Percentiles rank a stretch among this genome's conserved stretches.
phyloP scores from a whole-genome alignment of 2,329 filamentous ascomycete species.

The Diplodia sapinea region DNA sequence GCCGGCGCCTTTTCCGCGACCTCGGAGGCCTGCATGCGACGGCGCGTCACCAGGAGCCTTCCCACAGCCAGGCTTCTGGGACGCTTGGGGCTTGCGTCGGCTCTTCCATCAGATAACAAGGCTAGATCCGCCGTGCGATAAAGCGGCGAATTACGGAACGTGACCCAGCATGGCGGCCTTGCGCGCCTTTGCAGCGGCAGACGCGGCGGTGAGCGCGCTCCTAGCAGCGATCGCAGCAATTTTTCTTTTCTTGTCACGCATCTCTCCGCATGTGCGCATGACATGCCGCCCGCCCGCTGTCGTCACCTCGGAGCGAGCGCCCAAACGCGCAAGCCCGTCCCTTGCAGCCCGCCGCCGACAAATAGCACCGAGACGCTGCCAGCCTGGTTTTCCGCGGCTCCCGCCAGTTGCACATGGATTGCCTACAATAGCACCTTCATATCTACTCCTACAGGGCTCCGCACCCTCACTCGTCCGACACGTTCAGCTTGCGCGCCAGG shows the following conservation, averaged over 20 bases:
- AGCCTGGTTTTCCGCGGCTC: slow-evolving; percentile 6
- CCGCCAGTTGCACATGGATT: slow-evolving; percentile 12
- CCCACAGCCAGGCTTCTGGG: slow-evolving; percentile 24
- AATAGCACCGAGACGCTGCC: neutral
- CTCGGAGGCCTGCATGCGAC: slow-evolving; percentile 24
- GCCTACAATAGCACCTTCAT: neutral
- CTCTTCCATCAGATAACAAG: slow-evolving; percentile 27
- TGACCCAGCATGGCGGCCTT: slow-evolving; percentile 17
- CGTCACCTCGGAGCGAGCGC: slow-evolving; percentile 21
- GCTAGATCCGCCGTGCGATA: slow-evolving; percentile 30
- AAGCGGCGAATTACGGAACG: slow-evolving; percentile 24
- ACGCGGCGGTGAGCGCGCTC: slow-evolving; percentile 19
- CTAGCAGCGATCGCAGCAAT: slow-evolving; percentile 11
- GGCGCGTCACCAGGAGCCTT: slow-evolving; percentile 26
- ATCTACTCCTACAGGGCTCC: neutral
- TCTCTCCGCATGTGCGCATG: slow-evolving; percentile 22
- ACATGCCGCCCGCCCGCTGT: slow-evolving; percentile 16
- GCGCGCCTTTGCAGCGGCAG: slow-evolving; percentile 13
- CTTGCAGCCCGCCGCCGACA: slow-evolving; percentile 13
- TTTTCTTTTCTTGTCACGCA: neutral
- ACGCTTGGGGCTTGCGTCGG: slow-evolving; percentile 18
- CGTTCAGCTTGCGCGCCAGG: slow-evolving; percentile 24
- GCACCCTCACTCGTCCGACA: neutral
- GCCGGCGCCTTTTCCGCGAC: slow-evolving; percentile 23
- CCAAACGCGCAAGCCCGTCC: slow-evolving; percentile 11